These are phyloP conservation scores for Coleophoma crateriformis DNA, from an alignment of 2,329 filamentous ascomycete species.

Conservation along the genomic window DNA sequence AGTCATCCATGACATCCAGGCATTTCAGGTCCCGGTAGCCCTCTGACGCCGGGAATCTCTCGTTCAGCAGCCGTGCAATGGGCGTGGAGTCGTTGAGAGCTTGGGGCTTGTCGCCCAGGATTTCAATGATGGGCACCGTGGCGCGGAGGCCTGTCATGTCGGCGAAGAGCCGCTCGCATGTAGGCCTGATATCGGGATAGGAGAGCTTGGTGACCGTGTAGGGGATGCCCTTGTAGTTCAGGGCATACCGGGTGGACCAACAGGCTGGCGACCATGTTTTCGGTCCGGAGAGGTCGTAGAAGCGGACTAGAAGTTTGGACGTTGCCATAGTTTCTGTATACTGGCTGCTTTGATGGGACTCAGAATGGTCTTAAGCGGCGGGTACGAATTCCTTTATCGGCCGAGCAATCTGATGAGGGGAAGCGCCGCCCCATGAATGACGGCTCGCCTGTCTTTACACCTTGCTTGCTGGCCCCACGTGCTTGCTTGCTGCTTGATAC, in stretches of 20 bases:
- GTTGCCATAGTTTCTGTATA: slow-evolving; percentile 2
- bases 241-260: slow-evolving; percentile 9
- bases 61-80: slow-evolving; percentile 13
- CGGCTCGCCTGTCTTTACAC: no score
- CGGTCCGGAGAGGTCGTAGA: slow-evolving; percentile 16
- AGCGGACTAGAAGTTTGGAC: slow-evolving; percentile 10
- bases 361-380: no score
- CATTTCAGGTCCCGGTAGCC: slow-evolving; percentile 11
- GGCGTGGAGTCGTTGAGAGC: slow-evolving; percentile 13
- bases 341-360: no score
- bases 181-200: slow-evolving; percentile 13
- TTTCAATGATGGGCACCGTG: slow-evolving; percentile 16
- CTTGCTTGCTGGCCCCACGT: no score
- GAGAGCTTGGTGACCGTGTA: slow-evolving; percentile 8
- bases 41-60: slow-evolving; percentile 10
- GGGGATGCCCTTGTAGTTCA: slow-evolving; percentile 15
- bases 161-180: slow-evolving; percentile 9
- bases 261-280: slow-evolving; percentile 14
- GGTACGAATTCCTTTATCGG: no score
- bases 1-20: slow-evolving; percentile 4
- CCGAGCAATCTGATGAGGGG: no score
- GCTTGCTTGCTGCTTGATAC: no score
- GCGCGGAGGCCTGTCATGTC: slow-evolving; percentile 6
- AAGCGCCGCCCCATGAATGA: no score
- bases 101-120: slow-evolving; percentile 5